phyloP scores from a whole-genome alignment of 768 basidiomycete genomes.

The Lactifluus pinguis region DNA sequence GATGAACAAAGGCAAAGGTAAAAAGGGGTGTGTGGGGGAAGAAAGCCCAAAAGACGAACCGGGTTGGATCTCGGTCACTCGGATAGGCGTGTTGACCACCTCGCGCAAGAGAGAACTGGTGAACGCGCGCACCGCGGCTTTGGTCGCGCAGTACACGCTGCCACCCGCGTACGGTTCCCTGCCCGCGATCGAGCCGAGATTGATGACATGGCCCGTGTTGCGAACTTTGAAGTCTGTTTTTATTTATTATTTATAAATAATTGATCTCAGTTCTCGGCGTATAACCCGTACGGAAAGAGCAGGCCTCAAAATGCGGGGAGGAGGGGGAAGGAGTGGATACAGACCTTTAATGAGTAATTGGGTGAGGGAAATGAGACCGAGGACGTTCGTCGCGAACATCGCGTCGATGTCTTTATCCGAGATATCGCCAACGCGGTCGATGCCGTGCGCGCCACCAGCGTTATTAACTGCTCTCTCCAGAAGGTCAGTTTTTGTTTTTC shows the following conservation, averaged over 20 bases:
- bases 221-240: constrained; percentile 23
- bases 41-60: constrained; percentile 35
- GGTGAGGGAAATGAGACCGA: constrained; percentile 77
- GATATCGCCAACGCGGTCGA: constrained; percentile 80
- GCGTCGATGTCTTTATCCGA: constrained; percentile 67
- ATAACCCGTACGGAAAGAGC: neutral
- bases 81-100: constrained; percentile 84
- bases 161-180: constrained; percentile 74
- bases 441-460: constrained; percentile 86
- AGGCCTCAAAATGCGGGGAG: too few species aligned
- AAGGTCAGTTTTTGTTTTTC: neutral
- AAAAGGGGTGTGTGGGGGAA: neutral
- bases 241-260: too few species aligned
- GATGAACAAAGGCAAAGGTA: constrained; percentile 1
- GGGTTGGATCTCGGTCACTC: constrained; percentile 92
- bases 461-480: constrained; percentile 44
- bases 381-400: constrained; percentile 47
- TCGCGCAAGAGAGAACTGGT: constrained; percentile 74
- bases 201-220: constrained; percentile 83
- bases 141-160: constrained; percentile 88
- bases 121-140: constrained; percentile 81
- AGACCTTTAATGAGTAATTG: constrained; percentile 43
- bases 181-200: constrained; percentile 87
- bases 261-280: neutral
- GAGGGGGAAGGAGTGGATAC: neutral